Evolutionary conservation across 2,329 filamentous ascomycete species (phyloP).

Genomic region (Diplodia seriata): DNA sequence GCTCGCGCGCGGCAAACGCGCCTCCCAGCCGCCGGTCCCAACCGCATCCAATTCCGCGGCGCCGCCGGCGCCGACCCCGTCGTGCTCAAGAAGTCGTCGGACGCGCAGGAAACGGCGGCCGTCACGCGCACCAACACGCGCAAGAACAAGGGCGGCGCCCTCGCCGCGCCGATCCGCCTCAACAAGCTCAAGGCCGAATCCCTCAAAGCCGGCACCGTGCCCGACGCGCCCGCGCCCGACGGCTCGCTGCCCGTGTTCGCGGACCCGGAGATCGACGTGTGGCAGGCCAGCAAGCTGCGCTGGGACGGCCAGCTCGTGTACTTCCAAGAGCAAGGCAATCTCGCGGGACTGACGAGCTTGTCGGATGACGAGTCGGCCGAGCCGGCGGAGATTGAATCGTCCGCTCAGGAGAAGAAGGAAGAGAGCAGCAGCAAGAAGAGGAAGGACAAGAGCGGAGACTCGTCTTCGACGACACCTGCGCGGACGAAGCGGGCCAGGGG

Average conservation of each 20-base stretch:
- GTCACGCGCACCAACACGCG: conserved; percentile 57
- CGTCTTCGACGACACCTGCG: conserved; percentile 39
- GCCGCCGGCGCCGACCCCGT: conserved; percentile 52
- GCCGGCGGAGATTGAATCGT: conserved; percentile 28
- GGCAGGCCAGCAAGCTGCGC: conserved; percentile 38
- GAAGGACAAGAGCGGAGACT: conserved; percentile 39
- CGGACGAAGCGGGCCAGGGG: conserved; percentile 43
- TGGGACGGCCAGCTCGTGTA: conserved; percentile 58
- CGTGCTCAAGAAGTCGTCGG: conserved; percentile 55
- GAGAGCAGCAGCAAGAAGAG: conserved; percentile 33
- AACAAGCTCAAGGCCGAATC: conserved; percentile 50
- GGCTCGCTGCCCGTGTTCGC: conserved; percentile 2
- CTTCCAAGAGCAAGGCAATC: conserved; percentile 48
- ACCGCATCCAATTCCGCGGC: conserved; percentile 54
- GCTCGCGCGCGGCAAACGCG: conserved; percentile 46
- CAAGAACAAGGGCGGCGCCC: conserved; percentile 57
- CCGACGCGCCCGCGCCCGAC: conserved; percentile 13
- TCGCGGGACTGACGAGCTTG: background rate
- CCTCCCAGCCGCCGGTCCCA: conserved; percentile 42
- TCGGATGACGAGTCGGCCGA: conserved; percentile 32
- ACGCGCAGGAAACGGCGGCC: conserved; percentile 56
- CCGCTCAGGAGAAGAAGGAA: conserved; percentile 3
- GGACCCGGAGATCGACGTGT: conserved; percentile 29
- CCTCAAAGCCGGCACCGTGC: conserved; percentile 13
- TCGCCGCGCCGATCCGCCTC: conserved; percentile 53